These are phyloP conservation scores for Podila epigama DNA, from an alignment of 192 early-diverging fungal genomes.

Conservation along the genomic window DNA sequence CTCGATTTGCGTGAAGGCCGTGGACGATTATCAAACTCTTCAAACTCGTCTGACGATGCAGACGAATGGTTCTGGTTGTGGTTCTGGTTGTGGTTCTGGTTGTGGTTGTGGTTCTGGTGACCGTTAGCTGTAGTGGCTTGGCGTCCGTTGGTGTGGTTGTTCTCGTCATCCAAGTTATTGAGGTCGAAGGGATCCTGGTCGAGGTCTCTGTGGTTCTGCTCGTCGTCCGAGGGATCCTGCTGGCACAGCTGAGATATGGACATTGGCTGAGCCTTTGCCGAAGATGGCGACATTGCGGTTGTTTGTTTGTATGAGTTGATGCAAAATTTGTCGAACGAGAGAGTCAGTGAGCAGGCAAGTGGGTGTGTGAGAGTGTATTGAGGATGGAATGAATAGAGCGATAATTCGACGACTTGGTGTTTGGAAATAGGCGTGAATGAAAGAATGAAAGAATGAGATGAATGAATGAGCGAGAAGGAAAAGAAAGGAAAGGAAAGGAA, in stretches of 20 bases:
- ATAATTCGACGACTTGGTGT: background rate
- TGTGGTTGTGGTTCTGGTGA: background rate
- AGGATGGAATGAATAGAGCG: background rate
- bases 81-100: background rate
- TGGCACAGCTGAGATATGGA: conserved; percentile 49
- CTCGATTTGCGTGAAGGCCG: background rate
- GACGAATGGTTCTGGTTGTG: conserved; percentile 2
- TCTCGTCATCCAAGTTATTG: conserved; percentile 1
- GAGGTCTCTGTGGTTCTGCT: conserved; percentile 14
- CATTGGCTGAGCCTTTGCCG: conserved; percentile 46
- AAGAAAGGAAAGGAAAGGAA: background rate
- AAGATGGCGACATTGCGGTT: conserved; percentile 38
- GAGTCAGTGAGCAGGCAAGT: background rate
- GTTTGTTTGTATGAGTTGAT: background rate
- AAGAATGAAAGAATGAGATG: background rate
- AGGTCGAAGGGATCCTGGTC: conserved; percentile 42
- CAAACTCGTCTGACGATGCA: conserved; percentile 46
- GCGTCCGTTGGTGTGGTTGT: background rate
- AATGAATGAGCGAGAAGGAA: background rate
- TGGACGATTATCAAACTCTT: conserved; percentile 31
- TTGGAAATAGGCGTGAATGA: background rate
- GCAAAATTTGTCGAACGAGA: background rate
- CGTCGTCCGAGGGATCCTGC: conserved; percentile 29
- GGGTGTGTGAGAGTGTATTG: background rate
- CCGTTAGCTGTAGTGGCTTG: background rate